A percentile compares a stretch with the other conserved stretches of the same genome.
phyloP scores from a whole-genome alignment of 441 rosid genomes.

The Isatis lusitanica region DNA sequence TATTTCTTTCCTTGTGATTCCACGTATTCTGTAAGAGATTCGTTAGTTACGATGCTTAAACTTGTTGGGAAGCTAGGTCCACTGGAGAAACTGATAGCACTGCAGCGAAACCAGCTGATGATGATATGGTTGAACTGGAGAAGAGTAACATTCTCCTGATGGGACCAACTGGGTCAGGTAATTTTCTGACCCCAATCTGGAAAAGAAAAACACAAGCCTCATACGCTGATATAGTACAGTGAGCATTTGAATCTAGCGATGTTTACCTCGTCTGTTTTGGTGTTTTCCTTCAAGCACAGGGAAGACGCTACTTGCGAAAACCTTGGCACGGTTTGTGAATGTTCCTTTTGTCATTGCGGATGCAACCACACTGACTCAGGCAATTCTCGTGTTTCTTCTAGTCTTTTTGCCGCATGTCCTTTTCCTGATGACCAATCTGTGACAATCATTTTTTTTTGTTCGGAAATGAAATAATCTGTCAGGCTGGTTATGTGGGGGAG shows the following conservation, averaged over 20 bases:
- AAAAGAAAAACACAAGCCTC: background rate
- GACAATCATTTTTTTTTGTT: slow-evolving; percentile 19
- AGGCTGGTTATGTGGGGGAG: slow-evolving; percentile 99
- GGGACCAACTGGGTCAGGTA: slow-evolving; percentile 99
- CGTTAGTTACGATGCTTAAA: slow-evolving; percentile 38
- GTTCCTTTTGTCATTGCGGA: slow-evolving; percentile 97
- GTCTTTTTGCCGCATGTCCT: slow-evolving; percentile 25
- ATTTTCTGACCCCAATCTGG: slow-evolving; percentile 24
- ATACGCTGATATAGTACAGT: background rate
- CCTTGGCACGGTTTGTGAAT: slow-evolving; percentile 96
- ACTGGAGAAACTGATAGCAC: slow-evolving; percentile 53
- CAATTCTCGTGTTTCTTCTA: slow-evolving; percentile 40
- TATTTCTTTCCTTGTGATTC: slow-evolving; percentile 12
- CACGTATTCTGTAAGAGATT: slow-evolving; percentile 3
- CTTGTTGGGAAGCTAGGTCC: slow-evolving; percentile 64
- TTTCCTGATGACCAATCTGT: slow-evolving; percentile 27
- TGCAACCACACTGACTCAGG: slow-evolving; percentile 99
- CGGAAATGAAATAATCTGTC: slow-evolving; percentile 41
- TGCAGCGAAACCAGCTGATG: slow-evolving; percentile 48
- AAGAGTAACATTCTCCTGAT: slow-evolving; percentile 95
- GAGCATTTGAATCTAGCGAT: background rate
- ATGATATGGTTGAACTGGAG: slow-evolving; percentile 88
- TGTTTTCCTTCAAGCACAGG: slow-evolving; percentile 69
- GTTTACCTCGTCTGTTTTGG: slow-evolving; percentile 19
- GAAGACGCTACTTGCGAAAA: slow-evolving; percentile 96